Evolutionary conservation across 78 protist genomes (phyloP).

Genomic region (Reticulomyxa filosa): DNA sequence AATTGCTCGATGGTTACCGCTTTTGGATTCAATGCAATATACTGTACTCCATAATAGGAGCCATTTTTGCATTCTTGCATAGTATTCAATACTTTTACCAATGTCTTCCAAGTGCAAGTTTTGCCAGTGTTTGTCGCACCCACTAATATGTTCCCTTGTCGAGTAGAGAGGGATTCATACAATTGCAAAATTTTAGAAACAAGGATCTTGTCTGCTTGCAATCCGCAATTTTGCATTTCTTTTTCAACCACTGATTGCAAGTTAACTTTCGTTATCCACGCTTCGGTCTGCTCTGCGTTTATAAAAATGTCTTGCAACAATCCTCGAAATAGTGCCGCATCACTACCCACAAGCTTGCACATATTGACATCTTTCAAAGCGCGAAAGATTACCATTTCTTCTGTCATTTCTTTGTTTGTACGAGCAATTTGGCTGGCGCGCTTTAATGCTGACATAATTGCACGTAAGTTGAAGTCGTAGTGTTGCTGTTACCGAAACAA

Average conservation of each 20-base stretch:
- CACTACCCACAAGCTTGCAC: conserved; percentile 43
- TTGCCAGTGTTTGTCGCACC: conserved; percentile 52
- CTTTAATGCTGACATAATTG: conserved; percentile 41
- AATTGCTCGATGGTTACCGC: conserved; percentile 30
- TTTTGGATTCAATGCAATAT: conserved; percentile 42
- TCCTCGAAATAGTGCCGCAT: conserved; percentile 30
- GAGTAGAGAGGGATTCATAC: conserved; percentile 41
- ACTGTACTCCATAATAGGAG: conserved; percentile 7
- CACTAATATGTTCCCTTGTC: conserved; percentile 71
- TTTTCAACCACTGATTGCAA: no score
- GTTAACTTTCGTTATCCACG: no score
- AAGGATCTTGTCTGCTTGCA: neutral
- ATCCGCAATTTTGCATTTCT: conserved; percentile 6
- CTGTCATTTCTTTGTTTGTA: conserved; percentile 8
- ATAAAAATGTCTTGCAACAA: conserved; percentile 50
- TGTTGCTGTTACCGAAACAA: no score
- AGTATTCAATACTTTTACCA: conserved; percentile 19
- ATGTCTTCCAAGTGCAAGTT: conserved; percentile 34
- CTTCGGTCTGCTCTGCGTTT: conserved; percentile 20
- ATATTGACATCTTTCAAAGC: conserved; percentile 43
- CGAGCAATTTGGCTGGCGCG: conserved; percentile 47
- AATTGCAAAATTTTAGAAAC: conserved; percentile 39
- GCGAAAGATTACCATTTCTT: conserved; percentile 27
- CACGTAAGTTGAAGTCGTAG: conserved; percentile 61
- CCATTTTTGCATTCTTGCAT: neutral